Evolutionary conservation across 305 asterid genomes (phyloP), one percentile per base, ranked within the genome.

Genomic region (Solanum hybrid): DNA sequence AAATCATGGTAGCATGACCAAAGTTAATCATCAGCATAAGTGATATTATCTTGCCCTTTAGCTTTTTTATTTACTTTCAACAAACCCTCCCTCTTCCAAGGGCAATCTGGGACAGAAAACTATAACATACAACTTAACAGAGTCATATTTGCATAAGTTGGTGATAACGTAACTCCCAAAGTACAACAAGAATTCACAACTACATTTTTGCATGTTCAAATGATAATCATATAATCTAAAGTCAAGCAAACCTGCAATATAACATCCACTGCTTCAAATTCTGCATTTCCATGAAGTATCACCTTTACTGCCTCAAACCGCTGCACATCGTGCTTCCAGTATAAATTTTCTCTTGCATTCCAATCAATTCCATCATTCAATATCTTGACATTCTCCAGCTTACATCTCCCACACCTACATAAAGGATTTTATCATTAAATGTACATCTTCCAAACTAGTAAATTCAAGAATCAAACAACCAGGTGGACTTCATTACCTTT

Each of bases 291-390:
- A 91, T 95, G 98, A 88, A 98, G 93, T 86, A 97, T 89, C 75
- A 98, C 95, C 92, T 95, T 95, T 87, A 97, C 91, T 90, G 96
- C 92, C 96, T 97, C 98, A 89, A 93, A 91, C 89, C 99, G 96
- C 88, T 94, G 94, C 92, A 98, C 97, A 90, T 95, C 97, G 91
- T 98, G 99, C 95, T 97, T 97, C 99, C 99, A 98, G 91, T 96
- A 98, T 68, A 93, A 79, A 93, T 97, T 98, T 87, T 93, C 95
- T 89, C 90, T 92, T 27, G 97, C 95, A 89, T 93, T 93, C 99
- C 99, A 97, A 92, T 98, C 92, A 94, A 98, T 93, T 90, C 99
- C 99, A 68, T 91, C 94, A 91, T 98, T 98, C 91, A 92, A 84
- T 79, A 98, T 95, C 92, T 93, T 94, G 90, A 97, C 96, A 91